phyloP scores from a whole-genome alignment of 768 basidiomycete genomes.

The Lentinula boryana region DNA sequence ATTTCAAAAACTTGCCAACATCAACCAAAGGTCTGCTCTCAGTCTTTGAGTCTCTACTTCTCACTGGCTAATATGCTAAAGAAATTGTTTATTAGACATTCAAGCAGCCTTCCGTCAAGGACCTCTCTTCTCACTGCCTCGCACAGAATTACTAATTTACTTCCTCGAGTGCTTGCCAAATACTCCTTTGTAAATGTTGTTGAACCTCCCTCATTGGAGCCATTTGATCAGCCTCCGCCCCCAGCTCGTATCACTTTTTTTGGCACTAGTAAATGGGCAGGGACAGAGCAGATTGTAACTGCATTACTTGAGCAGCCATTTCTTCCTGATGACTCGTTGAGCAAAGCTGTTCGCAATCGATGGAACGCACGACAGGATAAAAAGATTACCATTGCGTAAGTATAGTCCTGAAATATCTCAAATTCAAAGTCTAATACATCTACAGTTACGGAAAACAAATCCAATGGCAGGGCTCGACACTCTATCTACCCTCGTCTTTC shows the following conservation, averaged over 20 bases:
- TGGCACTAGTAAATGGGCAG: conserved; percentile 46
- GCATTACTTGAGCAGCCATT: conserved; percentile 72
- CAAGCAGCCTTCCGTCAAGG: not conserved
- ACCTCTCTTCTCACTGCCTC: conserved; percentile 31
- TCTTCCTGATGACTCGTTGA: conserved; percentile 40
- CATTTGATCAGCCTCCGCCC: conserved; percentile 20
- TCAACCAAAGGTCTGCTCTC: not conserved
- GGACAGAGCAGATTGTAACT: conserved; percentile 53
- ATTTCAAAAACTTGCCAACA: not conserved
- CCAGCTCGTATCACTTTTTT: conserved; percentile 38
- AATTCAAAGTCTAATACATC: conserved; percentile 15
- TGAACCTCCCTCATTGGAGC: conserved; percentile 40
- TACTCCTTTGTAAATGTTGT: conserved; percentile 24
- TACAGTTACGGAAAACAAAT: not conserved
- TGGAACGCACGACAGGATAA: conserved; percentile 33
- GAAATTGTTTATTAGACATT: not conserved
- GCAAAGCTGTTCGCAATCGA: conserved; percentile 37
- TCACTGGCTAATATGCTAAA: not conserved
- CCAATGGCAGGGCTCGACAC: conserved; percentile 5
- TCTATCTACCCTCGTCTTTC: conserved; percentile 42
- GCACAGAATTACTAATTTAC: conserved; percentile 39
- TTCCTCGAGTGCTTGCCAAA: conserved; percentile 39
- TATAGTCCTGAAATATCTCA: conserved; percentile 23
- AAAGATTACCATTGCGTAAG: conserved; percentile 34
- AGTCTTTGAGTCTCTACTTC: not conserved